Conservation (phyloP, 1,284 basidiomycete species). For the Ganoderma sp. region DNA sequence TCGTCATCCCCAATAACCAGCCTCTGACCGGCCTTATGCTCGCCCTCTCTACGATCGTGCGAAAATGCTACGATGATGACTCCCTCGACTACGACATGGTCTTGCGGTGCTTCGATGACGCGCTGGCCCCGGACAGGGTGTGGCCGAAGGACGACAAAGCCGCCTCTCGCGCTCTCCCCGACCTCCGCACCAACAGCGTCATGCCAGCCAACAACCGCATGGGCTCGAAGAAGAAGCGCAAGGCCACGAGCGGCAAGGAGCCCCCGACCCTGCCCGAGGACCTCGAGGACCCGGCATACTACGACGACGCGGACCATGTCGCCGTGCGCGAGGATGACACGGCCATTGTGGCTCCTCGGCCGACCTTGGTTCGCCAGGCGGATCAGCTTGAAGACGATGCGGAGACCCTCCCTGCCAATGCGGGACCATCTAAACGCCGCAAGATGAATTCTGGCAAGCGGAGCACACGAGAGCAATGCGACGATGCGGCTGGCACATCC, state of each 20-base stretch:
- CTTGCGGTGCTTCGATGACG: slow-evolving; percentile 13
- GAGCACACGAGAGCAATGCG: background rate
- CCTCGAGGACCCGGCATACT: background rate
- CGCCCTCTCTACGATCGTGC: background rate
- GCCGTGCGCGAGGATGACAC: background rate
- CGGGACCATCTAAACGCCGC: background rate
- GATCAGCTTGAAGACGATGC: too few species aligned
- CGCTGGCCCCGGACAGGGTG: background rate
- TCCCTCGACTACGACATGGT: slow-evolving; percentile 8
- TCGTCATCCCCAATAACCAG: background rate
- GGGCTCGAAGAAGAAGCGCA: background rate
- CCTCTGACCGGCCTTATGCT: slow-evolving; percentile 12
- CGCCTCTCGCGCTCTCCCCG: background rate
- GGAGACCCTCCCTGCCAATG: background rate
- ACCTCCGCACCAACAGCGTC: background rate
- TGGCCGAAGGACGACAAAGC: slow-evolving; percentile 6
- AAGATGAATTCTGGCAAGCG: background rate
- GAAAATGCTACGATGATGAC: too few species aligned
- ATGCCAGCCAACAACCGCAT: background rate
- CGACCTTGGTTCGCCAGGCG: too few species aligned
- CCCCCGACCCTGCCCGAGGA: background rate
- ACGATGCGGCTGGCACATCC: background rate
- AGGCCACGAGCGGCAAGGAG: background rate
- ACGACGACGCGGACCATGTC: background rate
- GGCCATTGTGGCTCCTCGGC: too few species aligned